phyloP scores from a whole-genome alignment of 139 green algal genomes.

The Tetraselmis striata region DNA sequence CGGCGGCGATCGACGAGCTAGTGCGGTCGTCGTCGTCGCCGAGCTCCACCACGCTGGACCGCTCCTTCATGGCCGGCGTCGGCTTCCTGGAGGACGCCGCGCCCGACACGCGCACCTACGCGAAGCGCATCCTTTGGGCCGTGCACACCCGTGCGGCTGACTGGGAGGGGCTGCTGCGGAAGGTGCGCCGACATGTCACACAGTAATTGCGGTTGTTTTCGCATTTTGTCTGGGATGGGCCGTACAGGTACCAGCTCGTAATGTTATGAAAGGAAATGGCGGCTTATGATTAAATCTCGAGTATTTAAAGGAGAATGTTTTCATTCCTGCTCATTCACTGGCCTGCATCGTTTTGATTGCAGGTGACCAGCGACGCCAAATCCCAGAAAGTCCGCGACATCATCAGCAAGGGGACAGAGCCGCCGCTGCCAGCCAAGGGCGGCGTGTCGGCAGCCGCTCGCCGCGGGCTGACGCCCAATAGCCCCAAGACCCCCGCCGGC shows the following conservation, averaged over 20 bases:
- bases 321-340: no score
- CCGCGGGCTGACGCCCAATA: neutral
- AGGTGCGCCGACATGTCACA: no score
- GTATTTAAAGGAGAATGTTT: no score
- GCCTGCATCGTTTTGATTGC: no score
- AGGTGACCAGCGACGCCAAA: neutral
- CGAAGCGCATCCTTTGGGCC: constrained; percentile 66
- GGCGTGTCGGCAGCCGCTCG: no score
- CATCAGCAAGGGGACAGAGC: neutral
- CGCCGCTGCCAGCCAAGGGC: no score
- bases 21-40: constrained; percentile 19
- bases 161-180: constrained; percentile 21
- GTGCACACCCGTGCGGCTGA: constrained; percentile 25
- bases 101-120: constrained; percentile 58
- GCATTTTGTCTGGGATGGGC: no score
- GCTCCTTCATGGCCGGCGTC: constrained; percentile 35
- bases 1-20: constrained; percentile 50
- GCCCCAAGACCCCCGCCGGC: neutral
- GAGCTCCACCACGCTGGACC: constrained; percentile 31
- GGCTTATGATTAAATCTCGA: no score
- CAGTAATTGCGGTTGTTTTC: no score
- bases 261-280: no score
- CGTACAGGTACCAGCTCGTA: no score
- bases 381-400: neutral
- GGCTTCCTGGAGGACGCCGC: constrained; percentile 60